Evolutionary conservation across 257 asterid genomes (phyloP).

Genomic region (Plectranthus barbatus): DNA sequence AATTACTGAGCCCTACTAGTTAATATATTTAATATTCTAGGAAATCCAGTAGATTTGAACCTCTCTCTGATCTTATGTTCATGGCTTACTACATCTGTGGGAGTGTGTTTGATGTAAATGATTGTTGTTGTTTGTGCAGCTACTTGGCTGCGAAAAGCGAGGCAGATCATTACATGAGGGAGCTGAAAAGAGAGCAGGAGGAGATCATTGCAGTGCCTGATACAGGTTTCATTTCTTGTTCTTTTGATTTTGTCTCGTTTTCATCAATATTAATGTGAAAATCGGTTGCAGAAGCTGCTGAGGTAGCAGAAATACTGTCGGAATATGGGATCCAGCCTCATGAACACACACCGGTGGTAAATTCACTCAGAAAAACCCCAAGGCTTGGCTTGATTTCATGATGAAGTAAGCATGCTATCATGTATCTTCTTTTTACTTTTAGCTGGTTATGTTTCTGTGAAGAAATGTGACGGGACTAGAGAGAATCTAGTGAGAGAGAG

Average conservation of each 20-base stretch:
- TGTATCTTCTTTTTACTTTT: not conserved
- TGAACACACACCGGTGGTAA: conserved; percentile 77
- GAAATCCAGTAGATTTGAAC: too few species aligned
- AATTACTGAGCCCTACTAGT: too few species aligned
- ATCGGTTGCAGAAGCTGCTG: conserved; percentile 78
- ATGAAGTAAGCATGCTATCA: conserved; percentile 72
- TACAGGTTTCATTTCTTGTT: conserved; percentile 39
- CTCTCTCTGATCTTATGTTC: too few species aligned
- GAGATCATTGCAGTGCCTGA: conserved; percentile 81
- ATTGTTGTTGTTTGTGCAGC: too few species aligned
- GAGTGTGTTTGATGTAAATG: too few species aligned
- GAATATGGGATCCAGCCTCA: conserved; percentile 70
- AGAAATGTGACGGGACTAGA: too few species aligned
- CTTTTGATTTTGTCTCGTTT: too few species aligned
- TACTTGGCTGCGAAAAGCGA: conserved; percentile 93
- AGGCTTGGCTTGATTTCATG: conserved; percentile 98
- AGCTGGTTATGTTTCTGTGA: too few species aligned
- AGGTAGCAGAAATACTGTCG: conserved; percentile 87
- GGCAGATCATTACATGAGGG: conserved; percentile 80
- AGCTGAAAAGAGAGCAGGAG: conserved; percentile 75
- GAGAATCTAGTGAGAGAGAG: too few species aligned
- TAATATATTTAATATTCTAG: too few species aligned
- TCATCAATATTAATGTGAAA: too few species aligned
- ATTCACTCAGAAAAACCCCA: conserved; percentile 80
- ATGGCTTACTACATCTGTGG: too few species aligned